Evolutionary conservation across 202 grass and related monocot species (phyloP).

Genomic region (Carex arenaria): DNA sequence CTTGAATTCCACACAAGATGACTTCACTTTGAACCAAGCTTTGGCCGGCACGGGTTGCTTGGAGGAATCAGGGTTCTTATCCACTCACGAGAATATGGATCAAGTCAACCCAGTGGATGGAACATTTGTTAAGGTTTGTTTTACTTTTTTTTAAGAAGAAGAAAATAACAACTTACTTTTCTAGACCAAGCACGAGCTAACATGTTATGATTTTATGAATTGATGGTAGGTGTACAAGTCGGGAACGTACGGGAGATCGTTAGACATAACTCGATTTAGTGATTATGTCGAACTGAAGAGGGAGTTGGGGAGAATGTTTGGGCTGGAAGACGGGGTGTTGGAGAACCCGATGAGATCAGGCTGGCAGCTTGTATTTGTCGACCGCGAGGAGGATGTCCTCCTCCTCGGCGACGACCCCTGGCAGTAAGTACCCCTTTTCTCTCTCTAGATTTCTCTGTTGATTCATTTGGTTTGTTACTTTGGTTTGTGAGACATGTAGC

Average conservation of each 20-base stretch:
- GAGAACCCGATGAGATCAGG: slow-evolving; percentile 98
- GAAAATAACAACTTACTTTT: background rate
- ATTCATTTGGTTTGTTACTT: background rate
- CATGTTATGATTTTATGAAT: slow-evolving; percentile 1
- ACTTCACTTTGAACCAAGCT: slow-evolving; percentile 60
- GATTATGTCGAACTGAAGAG: slow-evolving; percentile 71
- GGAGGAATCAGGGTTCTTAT: slow-evolving; percentile 59
- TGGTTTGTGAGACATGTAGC: background rate
- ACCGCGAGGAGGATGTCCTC: slow-evolving; percentile 83
- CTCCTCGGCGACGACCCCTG: slow-evolving; percentile 94
- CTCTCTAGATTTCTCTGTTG: background rate
- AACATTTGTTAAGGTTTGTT: slow-evolving; percentile 82
- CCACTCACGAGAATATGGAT: slow-evolving; percentile 50
- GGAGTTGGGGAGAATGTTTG: slow-evolving; percentile 84
- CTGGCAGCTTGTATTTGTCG: slow-evolving; percentile 99
- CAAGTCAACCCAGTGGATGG: slow-evolving; percentile 46
- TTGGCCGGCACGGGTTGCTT: slow-evolving; percentile 56
- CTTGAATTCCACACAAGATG: slow-evolving; percentile 59
- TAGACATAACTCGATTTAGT: slow-evolving; percentile 86
- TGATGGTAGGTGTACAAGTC: slow-evolving; percentile 60
- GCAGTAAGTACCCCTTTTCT: slow-evolving; percentile 59
- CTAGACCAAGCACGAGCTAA: slow-evolving; percentile 3
- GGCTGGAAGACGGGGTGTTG: slow-evolving; percentile 68
- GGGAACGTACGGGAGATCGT: slow-evolving; percentile 58
- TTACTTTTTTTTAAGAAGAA: background rate